These are phyloP conservation scores for Camellia granthamiana DNA, from an alignment of 148 eudicot species.

Conservation along the genomic window DNA sequence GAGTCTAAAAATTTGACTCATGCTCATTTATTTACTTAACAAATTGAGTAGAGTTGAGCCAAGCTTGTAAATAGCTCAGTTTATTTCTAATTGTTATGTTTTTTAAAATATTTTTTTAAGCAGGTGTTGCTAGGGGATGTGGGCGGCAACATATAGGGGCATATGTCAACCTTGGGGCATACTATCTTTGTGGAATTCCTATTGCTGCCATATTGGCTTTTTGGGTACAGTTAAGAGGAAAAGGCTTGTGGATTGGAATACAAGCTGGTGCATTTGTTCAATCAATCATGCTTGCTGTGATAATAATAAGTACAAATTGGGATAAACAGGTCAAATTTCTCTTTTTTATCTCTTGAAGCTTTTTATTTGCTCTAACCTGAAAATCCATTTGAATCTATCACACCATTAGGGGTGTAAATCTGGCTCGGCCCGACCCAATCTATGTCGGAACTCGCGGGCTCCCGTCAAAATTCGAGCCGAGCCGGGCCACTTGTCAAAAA, in stretches of 20 bases:
- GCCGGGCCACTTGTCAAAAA: too few relatives aligned
- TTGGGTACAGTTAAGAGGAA: slow-evolving; percentile 50
- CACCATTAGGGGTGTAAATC: too few relatives aligned
- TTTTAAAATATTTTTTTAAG: too few relatives aligned
- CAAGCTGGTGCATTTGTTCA: slow-evolving; percentile 45
- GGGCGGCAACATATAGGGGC: slow-evolving; percentile 83
- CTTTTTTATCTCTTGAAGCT: background rate
- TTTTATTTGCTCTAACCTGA: background rate
- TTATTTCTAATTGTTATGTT: too few relatives aligned
- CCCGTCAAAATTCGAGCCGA: too few relatives aligned
- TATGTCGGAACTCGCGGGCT: too few relatives aligned
- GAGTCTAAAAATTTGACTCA: too few relatives aligned
- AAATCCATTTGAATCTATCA: background rate
- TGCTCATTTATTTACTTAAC: too few relatives aligned
- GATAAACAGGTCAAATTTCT: slow-evolving; percentile 41
- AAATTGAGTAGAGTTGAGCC: too few relatives aligned
- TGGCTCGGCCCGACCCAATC: too few relatives aligned
- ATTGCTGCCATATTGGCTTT: slow-evolving; percentile 48
- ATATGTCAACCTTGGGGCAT: slow-evolving; percentile 56
- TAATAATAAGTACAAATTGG: slow-evolving; percentile 48
- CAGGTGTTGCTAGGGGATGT: slow-evolving; percentile 75
- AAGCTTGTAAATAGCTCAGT: too few relatives aligned
- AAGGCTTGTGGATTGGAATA: slow-evolving; percentile 73
- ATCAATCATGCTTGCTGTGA: slow-evolving; percentile 32
- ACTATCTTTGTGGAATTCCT: slow-evolving; percentile 66